Conservation (phyloP, 177 flowering plant species). For the Vitis hybrid region DNA sequence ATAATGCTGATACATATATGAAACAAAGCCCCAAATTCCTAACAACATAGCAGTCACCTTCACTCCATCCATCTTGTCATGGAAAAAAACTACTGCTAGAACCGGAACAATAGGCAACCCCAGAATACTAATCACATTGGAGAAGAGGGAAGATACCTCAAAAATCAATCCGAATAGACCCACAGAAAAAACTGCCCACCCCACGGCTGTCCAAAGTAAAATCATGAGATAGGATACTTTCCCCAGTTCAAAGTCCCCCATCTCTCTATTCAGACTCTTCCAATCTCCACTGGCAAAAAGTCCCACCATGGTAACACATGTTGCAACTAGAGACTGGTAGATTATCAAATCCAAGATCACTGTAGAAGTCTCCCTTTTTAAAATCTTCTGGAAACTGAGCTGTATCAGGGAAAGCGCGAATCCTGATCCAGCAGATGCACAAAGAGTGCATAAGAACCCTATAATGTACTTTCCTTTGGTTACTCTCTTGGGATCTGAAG, state of each 20-base stretch:
- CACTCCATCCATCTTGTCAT: constrained; percentile 42
- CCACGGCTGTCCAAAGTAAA: constrained; percentile 27
- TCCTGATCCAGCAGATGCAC: constrained; percentile 22
- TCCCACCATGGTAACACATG: constrained; percentile 21
- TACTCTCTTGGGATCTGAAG: background rate
- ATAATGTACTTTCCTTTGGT: constrained; percentile 16
- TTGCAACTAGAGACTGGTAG: constrained; percentile 25
- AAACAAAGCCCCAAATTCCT: constrained; percentile 56
- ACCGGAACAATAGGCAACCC: constrained; percentile 46
- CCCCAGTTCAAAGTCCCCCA: constrained; percentile 36
- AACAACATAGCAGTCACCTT: constrained; percentile 39
- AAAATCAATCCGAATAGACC: constrained; percentile 36
- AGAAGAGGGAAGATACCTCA: constrained; percentile 49
- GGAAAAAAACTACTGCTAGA: constrained; percentile 37
- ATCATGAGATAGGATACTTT: constrained; percentile 30
- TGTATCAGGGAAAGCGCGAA: constrained; percentile 16
- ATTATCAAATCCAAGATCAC: constrained; percentile 28
- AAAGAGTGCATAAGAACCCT: constrained; percentile 25
- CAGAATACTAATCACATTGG: constrained; percentile 37
- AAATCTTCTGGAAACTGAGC: constrained; percentile 15
- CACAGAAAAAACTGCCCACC: constrained; percentile 35
- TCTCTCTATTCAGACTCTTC: constrained; percentile 35
- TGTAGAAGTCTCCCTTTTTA: constrained; percentile 10
- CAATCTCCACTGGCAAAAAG: constrained; percentile 46
- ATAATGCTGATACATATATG: constrained; percentile 49